phyloP scores from a whole-genome alignment of 176 grass and related monocot species.

The Oryza nivara region DNA sequence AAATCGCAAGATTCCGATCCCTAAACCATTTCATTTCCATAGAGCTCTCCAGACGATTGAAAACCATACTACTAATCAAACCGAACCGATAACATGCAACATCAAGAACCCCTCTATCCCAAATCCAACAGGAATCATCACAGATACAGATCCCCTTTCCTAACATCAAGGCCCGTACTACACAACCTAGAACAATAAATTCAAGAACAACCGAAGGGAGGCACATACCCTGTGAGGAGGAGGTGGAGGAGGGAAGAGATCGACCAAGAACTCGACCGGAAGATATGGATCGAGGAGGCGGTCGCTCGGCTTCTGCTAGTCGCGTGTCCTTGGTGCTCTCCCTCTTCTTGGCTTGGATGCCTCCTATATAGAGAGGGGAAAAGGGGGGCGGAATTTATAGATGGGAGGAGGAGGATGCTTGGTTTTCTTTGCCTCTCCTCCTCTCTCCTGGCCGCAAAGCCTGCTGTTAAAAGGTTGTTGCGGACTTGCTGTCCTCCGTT shows the following conservation, averaged over 20 bases:
- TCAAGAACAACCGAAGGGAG: neutral
- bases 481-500: constrained; percentile 20
- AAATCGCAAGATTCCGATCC: neutral
- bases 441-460: constrained; percentile 20
- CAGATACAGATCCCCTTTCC: neutral
- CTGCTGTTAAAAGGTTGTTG: neutral
- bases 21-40: neutral
- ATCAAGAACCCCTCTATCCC: neutral
- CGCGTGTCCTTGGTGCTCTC: constrained; percentile 46
- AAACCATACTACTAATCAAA: neutral
- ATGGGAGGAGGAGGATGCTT: constrained; percentile 43
- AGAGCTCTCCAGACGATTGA: neutral
- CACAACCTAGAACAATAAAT: neutral
- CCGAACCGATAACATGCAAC: neutral
- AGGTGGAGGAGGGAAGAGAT: constrained; percentile 53
- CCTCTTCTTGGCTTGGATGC: constrained; percentile 33
- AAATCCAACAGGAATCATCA: neutral
- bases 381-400: constrained; percentile 50
- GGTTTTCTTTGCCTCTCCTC: constrained; percentile 25
- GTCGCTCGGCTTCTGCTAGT: constrained; percentile 11
- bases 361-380: constrained; percentile 31
- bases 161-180: neutral
- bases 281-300: constrained; percentile 36
- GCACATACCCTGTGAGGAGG: constrained; percentile 32
- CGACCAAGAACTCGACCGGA: constrained; percentile 50